These are phyloP conservation scores for Triticum timopheevii DNA, from an alignment of 176 grass and related monocot species.

Conservation along the genomic window DNA sequence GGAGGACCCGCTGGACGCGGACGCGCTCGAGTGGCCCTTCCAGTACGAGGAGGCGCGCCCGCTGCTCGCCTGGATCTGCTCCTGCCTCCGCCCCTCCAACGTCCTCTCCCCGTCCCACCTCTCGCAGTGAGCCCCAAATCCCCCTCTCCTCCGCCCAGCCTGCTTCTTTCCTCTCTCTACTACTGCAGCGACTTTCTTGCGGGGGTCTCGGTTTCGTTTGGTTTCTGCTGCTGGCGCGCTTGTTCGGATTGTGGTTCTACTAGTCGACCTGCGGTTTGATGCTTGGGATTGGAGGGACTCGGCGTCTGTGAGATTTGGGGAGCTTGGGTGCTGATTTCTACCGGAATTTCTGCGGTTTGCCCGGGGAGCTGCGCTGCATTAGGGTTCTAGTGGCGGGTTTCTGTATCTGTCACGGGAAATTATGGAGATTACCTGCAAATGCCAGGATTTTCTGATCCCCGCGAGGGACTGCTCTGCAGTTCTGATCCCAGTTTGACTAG, in stretches of 20 bases:
- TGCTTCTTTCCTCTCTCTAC: too few relatives aligned
- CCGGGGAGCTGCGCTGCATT: neutral
- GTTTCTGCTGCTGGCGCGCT: neutral
- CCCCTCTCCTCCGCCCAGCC: neutral
- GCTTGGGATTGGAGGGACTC: neutral
- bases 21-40: constrained; percentile 99
- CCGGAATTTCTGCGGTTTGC: neutral
- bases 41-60: constrained; percentile 97
- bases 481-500: neutral
- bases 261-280: neutral
- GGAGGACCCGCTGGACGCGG: constrained; percentile 84
- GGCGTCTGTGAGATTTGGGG: neutral
- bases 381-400: neutral
- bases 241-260: neutral
- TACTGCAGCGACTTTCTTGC: neutral
- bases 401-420: too few relatives aligned
- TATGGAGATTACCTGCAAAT: neutral
- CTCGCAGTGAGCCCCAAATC: constrained; percentile 52
- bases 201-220: neutral
- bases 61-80: constrained; percentile 97
- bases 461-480: neutral
- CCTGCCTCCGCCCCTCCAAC: constrained; percentile 95
- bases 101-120: constrained; percentile 83
- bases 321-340: neutral
- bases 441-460: neutral